A percentile compares a stretch with the other conserved stretches of the same genome.
Conservation (phyloP, 345 rosid species). For the Melaleuca alternifolia region DNA sequence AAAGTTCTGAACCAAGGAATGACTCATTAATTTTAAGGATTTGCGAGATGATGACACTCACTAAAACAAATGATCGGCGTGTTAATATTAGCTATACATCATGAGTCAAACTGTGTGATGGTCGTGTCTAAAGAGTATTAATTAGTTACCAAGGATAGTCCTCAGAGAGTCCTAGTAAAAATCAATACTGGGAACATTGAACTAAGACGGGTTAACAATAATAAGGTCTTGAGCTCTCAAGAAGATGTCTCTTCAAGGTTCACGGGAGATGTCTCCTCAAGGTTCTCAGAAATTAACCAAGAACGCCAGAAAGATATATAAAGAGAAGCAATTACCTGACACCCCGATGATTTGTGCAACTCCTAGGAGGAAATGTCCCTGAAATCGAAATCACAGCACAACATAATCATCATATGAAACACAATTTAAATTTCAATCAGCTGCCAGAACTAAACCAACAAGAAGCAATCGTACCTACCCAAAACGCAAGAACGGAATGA, state of each 20-base stretch:
- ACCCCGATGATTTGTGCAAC: no score
- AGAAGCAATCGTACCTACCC: no score
- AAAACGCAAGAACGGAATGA: no score
- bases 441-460: no score
- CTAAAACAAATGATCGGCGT: neutral
- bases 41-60: neutral
- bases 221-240: neutral
- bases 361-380: no score
- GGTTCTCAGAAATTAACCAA: no score
- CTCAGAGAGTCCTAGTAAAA: neutral
- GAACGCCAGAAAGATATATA: no score
- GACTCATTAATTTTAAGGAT: neutral
- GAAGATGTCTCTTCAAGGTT: neutral
- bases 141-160: neutral
- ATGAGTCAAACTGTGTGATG: neutral
- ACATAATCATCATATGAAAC: no score
- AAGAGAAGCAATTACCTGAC: no score
- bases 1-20: neutral
- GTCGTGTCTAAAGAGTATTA: neutral
- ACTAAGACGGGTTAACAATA: neutral
- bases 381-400: no score
- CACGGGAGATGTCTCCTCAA: no score
- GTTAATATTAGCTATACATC: neutral
- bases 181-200: neutral
- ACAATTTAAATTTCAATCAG: no score